These are phyloP conservation scores for Acacia crassicarpa DNA, from an alignment of 306 rosid species.

Conservation along the genomic window DNA sequence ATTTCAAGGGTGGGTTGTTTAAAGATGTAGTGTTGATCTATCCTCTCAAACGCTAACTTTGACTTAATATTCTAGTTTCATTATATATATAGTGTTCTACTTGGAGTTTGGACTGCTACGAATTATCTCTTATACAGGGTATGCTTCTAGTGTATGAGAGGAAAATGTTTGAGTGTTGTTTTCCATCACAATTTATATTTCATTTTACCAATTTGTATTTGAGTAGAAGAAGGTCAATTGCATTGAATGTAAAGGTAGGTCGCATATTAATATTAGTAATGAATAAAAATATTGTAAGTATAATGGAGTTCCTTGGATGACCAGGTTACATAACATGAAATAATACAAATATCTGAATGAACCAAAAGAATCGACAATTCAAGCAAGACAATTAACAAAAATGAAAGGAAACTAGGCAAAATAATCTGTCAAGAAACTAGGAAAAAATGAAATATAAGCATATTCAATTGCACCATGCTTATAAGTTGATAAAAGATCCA, in stretches of 20 bases:
- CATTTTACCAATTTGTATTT: too few species aligned
- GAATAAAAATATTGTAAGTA: background rate
- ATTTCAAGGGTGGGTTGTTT: background rate
- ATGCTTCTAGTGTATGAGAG: too few species aligned
- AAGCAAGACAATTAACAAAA: background rate
- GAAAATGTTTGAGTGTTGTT: too few species aligned
- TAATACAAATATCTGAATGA: background rate
- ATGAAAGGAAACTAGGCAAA: background rate
- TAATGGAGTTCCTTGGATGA: background rate
- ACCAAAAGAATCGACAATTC: background rate
- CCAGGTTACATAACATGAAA: background rate
- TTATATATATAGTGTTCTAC: too few species aligned
- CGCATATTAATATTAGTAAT: background rate
- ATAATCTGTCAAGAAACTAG: background rate
- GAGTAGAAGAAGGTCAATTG: background rate
- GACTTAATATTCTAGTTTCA: too few species aligned
- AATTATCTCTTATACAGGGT: too few species aligned
- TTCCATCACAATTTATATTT: too few species aligned
- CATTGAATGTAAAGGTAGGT: background rate
- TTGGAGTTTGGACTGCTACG: too few species aligned
- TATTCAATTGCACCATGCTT: background rate
- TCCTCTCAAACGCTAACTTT: too few species aligned
- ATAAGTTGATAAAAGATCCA: conserved; percentile 2
- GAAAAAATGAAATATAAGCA: background rate
- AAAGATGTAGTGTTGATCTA: too few species aligned